A percentile compares a stretch with the other conserved stretches of the same genome.
Evolutionary conservation across 768 basidiomycete genomes (phyloP).

Genomic region (Suillus subaureus): DNA sequence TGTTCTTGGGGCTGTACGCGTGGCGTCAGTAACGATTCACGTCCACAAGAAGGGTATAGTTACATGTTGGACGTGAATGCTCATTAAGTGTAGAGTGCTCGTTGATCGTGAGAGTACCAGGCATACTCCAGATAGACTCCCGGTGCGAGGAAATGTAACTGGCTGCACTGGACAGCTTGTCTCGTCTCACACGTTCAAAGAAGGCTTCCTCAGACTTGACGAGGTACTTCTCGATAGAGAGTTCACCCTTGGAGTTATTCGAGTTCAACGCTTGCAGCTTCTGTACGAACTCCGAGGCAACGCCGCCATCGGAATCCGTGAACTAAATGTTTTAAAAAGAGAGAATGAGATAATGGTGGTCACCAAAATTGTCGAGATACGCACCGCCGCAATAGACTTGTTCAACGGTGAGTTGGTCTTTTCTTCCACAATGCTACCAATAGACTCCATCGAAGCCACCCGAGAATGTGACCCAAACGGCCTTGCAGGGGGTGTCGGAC

Average conservation of each 20-base stretch:
- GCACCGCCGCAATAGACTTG: slow-evolving; percentile 87
- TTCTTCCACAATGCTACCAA: slow-evolving; percentile 89
- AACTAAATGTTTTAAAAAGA: slow-evolving; percentile 58
- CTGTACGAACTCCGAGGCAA: slow-evolving; percentile 86
- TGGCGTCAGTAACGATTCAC: slow-evolving; percentile 10
- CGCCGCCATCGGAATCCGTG: slow-evolving; percentile 91
- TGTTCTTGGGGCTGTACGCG: slow-evolving; percentile 36
- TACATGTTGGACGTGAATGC: slow-evolving; percentile 78
- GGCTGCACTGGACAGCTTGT: slow-evolving; percentile 82
- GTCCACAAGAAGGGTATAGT: slow-evolving; percentile 32
- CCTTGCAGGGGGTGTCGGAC: slow-evolving; percentile 57
- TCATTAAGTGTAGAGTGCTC: slow-evolving; percentile 42
- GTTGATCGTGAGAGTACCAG: slow-evolving; percentile 49
- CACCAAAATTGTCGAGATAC: slow-evolving; percentile 21
- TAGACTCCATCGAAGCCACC: slow-evolving; percentile 85
- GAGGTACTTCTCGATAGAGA: slow-evolving; percentile 91
- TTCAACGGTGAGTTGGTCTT: slow-evolving; percentile 90
- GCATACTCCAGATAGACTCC: slow-evolving; percentile 82
- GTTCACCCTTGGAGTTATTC: slow-evolving; percentile 87
- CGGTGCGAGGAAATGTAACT: slow-evolving; percentile 78
- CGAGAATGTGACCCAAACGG: slow-evolving; percentile 85
- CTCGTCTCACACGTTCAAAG: slow-evolving; percentile 88
- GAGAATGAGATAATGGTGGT: slow-evolving; percentile 7
- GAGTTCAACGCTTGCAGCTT: slow-evolving; percentile 77
- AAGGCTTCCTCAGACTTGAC: slow-evolving; percentile 91